phyloP scores from a whole-genome alignment of 306 rosid genomes.

The Ormosia emarginata region DNA sequence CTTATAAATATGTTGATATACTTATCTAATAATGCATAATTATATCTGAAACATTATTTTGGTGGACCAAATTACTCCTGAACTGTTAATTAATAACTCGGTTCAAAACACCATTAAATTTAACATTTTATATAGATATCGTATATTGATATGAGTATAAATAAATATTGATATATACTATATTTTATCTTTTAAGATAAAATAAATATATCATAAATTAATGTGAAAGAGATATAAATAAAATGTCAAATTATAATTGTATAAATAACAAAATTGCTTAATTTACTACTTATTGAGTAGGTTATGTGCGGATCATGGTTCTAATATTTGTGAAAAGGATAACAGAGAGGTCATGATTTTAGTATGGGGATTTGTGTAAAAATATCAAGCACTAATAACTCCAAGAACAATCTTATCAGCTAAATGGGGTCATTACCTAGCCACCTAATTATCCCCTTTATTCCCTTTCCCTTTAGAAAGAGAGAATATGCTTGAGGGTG shows the following conservation, averaged over 20 bases:
- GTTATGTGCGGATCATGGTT: background rate
- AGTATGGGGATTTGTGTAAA: constrained; percentile 16
- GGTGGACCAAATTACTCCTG: too few species aligned
- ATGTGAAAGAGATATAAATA: too few species aligned
- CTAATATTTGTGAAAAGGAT: background rate
- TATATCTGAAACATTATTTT: too few species aligned
- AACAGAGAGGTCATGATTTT: background rate
- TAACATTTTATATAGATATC: too few species aligned
- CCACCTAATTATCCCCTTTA: constrained; percentile 19
- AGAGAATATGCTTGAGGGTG: constrained; percentile 29
- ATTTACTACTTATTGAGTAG: background rate
- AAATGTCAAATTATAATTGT: too few species aligned
- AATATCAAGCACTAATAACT: background rate
- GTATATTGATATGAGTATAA: too few species aligned
- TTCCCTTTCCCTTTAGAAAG: constrained; percentile 29
- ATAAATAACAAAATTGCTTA: background rate
- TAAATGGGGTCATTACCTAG: constrained; percentile 12
- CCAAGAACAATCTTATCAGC: background rate
- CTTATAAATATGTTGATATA: too few species aligned
- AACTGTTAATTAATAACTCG: too few species aligned
- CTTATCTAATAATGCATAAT: too few species aligned
- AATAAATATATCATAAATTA: too few species aligned
- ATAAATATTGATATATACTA: too few species aligned
- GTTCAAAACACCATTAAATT: too few species aligned
- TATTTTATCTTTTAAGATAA: background rate